Evolutionary conservation across 768 basidiomycete genomes (phyloP).

Genomic region (Rubroboletus satanas): DNA sequence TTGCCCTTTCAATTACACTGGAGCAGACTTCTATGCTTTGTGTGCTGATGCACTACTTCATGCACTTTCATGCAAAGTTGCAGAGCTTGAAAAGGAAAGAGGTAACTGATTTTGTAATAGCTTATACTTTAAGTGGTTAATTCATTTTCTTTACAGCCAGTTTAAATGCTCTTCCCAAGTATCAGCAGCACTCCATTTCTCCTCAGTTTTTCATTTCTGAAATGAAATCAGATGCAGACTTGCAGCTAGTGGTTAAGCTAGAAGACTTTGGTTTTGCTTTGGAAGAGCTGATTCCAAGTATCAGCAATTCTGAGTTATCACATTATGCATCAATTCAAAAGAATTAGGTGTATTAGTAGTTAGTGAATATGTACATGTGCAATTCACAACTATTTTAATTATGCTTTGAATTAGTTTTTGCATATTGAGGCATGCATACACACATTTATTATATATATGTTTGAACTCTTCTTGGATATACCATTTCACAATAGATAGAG

Average conservation of each 20-base stretch:
- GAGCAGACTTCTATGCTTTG: slow-evolving; percentile 96
- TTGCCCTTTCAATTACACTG: slow-evolving; percentile 93
- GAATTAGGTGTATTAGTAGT: not conserved
- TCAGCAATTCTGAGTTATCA: slow-evolving; percentile 80
- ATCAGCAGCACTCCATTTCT: slow-evolving; percentile 61
- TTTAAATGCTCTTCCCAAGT: slow-evolving; percentile 46
- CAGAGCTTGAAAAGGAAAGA: slow-evolving; percentile 71
- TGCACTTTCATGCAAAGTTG: slow-evolving; percentile 88
- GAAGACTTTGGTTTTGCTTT: slow-evolving; percentile 79
- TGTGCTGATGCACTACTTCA: slow-evolving; percentile 96
- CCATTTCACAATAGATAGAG: too few relatives aligned
- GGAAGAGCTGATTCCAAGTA: slow-evolving; percentile 67
- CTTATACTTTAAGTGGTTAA: not conserved
- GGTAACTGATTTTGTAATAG: slow-evolving; percentile 34
- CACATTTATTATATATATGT: too few relatives aligned
- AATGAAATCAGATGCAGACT: slow-evolving; percentile 65
- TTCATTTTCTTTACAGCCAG: slow-evolving; percentile 2
- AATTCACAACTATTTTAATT: not conserved
- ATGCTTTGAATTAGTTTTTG: not conserved
- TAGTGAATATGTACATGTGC: not conserved
- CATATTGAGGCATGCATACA: too few relatives aligned
- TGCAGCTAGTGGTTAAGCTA: slow-evolving; percentile 67
- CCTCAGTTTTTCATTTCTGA: slow-evolving; percentile 89
- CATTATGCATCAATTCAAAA: slow-evolving; percentile 65
- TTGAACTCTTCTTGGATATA: too few relatives aligned